Evolutionary conservation across 768 basidiomycete species (phyloP).

Genomic region (Cubamyces lactineus): DNA sequence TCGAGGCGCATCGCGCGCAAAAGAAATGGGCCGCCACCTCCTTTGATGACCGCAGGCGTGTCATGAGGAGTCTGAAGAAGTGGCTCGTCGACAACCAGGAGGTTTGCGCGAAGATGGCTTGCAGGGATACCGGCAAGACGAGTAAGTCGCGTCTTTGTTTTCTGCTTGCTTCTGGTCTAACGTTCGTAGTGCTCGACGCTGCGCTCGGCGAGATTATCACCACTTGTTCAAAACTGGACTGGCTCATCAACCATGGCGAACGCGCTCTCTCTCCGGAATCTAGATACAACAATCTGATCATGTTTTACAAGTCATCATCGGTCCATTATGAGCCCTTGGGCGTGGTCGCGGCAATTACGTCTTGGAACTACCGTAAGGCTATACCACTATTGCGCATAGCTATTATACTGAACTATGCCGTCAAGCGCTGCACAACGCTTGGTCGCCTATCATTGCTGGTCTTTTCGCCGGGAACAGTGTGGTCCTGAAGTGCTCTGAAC

Average conservation of each 20-base stretch:
- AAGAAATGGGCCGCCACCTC: constrained; percentile 71
- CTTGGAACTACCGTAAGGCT: constrained; percentile 88
- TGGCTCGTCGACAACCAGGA: constrained; percentile 96
- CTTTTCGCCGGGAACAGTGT: constrained; percentile 91
- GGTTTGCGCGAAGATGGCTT: constrained; percentile 81
- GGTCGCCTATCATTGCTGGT: constrained; percentile 90
- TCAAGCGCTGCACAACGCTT: constrained; percentile 89
- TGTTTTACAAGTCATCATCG: constrained; percentile 76
- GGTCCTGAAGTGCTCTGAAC: constrained; percentile 90
- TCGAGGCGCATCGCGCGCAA: constrained; percentile 66
- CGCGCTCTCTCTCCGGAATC: constrained; percentile 71
- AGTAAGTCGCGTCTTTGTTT: constrained; percentile 48
- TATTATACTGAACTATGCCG: not conserved
- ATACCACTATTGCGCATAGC: not conserved
- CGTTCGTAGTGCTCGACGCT: constrained; percentile 80
- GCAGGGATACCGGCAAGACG: constrained; percentile 95
- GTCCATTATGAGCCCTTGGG: constrained; percentile 91
- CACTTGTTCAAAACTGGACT: constrained; percentile 94
- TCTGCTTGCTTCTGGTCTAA: not conserved
- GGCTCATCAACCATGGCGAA: constrained; percentile 88
- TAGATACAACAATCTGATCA: constrained; percentile 65
- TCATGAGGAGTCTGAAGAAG: constrained; percentile 84
- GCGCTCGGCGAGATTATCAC: constrained; percentile 93
- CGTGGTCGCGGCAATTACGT: constrained; percentile 90
- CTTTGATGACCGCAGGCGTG: constrained; percentile 78